These are phyloP conservation scores for Annulohypoxylon stygium DNA, from an alignment of 495 filamentous ascomycete genomes.

Conservation along the genomic window DNA sequence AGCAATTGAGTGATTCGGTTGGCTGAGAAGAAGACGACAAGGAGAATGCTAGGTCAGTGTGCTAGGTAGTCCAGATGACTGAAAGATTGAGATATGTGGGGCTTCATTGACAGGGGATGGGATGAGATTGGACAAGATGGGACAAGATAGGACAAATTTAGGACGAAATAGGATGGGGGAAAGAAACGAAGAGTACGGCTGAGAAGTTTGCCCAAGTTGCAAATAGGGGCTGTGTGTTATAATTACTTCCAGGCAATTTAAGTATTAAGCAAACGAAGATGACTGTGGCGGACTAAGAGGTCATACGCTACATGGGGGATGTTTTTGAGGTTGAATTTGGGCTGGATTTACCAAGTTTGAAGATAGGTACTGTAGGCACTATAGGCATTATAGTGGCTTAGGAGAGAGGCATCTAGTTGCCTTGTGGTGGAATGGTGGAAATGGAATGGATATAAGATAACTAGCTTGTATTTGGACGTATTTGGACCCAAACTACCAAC, in stretches of 20 bases:
- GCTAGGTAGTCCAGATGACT: constrained; percentile 24
- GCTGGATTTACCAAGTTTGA: background rate
- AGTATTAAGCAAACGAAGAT: background rate
- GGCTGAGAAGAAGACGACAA: constrained; percentile 8
- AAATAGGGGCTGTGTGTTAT: background rate
- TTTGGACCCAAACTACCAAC: background rate
- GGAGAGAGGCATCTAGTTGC: constrained; percentile 2
- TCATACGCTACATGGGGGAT: constrained; percentile 21
- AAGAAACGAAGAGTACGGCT: constrained; percentile 1
- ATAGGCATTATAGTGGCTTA: background rate
- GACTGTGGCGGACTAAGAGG: background rate
- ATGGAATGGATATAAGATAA: constrained; percentile 1
- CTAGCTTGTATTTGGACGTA: background rate
- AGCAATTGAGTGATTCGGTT: constrained; percentile 30
- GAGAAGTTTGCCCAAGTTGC: background rate
- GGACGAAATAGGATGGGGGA: constrained; percentile 5
- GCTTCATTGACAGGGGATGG: background rate
- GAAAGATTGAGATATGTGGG: background rate
- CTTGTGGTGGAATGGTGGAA: constrained; percentile 3
- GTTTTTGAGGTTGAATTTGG: constrained; percentile 1
- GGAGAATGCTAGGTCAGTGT: background rate
- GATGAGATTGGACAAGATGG: background rate
- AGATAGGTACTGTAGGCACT: background rate
- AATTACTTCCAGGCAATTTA: background rate
- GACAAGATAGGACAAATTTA: background rate